Evolutionary conservation across 495 filamentous ascomycete genomes (phyloP).

Genomic region (Tuber calosporum): DNA sequence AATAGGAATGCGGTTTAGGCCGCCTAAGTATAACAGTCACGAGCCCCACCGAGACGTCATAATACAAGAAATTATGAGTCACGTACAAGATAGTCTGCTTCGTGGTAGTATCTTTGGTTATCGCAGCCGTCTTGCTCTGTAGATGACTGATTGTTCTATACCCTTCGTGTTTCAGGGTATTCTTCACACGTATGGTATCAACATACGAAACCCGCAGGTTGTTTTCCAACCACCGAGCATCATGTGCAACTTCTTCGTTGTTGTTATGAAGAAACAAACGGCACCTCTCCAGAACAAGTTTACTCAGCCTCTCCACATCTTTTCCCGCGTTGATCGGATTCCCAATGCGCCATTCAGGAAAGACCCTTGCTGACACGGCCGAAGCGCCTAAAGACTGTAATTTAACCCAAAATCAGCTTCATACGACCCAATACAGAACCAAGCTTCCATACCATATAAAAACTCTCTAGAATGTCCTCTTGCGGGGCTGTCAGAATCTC

Average conservation of each 20-base stretch:
- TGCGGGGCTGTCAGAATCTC: conserved; percentile 75
- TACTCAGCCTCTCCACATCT: conserved; percentile 52
- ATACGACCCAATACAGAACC: neutral
- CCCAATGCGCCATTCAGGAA: conserved; percentile 54
- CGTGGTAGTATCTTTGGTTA: conserved; percentile 19
- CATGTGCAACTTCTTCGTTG: conserved; percentile 67
- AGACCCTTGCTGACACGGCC: conserved; percentile 54
- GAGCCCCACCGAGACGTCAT: conserved; percentile 79
- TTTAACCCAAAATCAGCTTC: conserved; percentile 12
- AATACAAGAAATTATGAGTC: conserved; percentile 64
- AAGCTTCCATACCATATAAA: conserved; percentile 54
- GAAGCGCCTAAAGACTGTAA: conserved; percentile 51
- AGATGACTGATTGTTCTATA: conserved; percentile 22
- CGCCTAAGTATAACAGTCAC: conserved; percentile 69
- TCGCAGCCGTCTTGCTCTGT: conserved; percentile 34
- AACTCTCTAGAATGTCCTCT: conserved; percentile 75
- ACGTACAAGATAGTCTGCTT: conserved; percentile 52
- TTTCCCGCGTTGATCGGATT: conserved; percentile 47
- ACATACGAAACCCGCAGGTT: conserved; percentile 73
- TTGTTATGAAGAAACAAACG: conserved; percentile 74
- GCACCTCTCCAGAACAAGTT: conserved; percentile 73
- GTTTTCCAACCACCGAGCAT: conserved; percentile 81
- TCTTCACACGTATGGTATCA: conserved; percentile 62
- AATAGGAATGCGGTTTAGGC: conserved; percentile 74
- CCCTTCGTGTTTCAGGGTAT: conserved; percentile 56